Conservation (phyloP, 2,329 filamentous ascomycete species). For the Ceratocystis cacaofunesta region DNA sequence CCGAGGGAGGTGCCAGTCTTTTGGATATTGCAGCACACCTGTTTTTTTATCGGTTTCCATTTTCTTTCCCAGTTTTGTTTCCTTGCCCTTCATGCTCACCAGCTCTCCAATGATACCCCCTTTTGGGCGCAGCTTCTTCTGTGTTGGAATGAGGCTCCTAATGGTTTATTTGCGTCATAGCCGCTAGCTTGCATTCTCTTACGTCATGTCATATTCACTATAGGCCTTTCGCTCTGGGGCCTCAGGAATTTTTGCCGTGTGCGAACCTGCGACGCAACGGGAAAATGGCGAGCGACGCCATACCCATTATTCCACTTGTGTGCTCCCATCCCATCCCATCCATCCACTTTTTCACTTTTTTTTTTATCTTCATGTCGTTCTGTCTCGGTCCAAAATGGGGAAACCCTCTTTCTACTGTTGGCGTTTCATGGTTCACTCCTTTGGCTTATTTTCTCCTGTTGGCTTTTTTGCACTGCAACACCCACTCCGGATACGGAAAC, state of each 20-base stretch:
- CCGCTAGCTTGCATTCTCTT: not conserved
- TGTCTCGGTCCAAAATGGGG: slow-evolving; percentile 6
- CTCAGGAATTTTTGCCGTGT: too few species aligned
- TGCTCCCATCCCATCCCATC: not conserved
- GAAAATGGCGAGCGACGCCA: not conserved
- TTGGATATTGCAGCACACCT: slow-evolving; percentile 2
- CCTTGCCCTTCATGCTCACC: not conserved
- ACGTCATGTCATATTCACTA: not conserved
- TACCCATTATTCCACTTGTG: not conserved
- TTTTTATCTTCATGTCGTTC: not conserved
- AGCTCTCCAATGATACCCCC: not conserved
- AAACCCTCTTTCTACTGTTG: not conserved
- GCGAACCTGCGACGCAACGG: too few species aligned
- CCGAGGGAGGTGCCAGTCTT: not conserved
- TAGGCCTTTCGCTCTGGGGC: too few species aligned
- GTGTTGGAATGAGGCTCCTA: not conserved
- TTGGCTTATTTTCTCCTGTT: slow-evolving; percentile 8
- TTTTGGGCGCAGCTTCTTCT: slow-evolving; percentile 7
- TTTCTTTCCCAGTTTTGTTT: slow-evolving; percentile 7
- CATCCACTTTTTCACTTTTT: not conserved
- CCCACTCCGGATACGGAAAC: not conserved
- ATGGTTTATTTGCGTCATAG: not conserved
- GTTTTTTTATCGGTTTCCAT: slow-evolving; percentile 3
- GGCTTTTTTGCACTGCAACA: not conserved
- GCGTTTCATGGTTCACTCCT: slow-evolving; percentile 1